Base-by-base conservation (phyloP, 768 basidiomycete genomes). In the Boletus rubropictus region DNA sequence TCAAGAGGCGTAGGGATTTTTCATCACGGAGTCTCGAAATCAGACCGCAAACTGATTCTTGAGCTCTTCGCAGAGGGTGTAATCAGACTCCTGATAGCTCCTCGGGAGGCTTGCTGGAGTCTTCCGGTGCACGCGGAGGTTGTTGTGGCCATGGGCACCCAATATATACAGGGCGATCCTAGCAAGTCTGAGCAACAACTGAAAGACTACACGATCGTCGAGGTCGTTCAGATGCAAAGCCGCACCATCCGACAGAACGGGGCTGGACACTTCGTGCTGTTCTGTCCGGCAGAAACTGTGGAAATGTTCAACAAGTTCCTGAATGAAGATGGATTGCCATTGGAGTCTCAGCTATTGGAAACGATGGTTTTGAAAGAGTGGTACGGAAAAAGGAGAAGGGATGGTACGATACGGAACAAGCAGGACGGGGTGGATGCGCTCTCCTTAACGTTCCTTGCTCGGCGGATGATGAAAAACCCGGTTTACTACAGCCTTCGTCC, bases 131-230 rank as follows among this genome's bases (percentile, higher is more conserved):
- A 83, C 43, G 89, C 89, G 1, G 75, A 78, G 7, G 79, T 79
- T 6, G 94, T 98, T 14, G 72, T 98, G 31, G 84, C 91, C 37
- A 86, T 98, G 85, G 88, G 91, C 15, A 90, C 94, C 4, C 96
- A 99, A 64, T 95, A 89, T 64, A 64, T 83, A 21, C 71, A 79
- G 46, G 55, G 73, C 7, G 70, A 73, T 33, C 65, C 62, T 31
- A 72, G 70, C 44, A 73, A 69, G 12, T 60, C 71, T 8, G 81
- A 84, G 50, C 80, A 86, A 20, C 83, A 86, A 56, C 62, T 95
- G 41, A 75, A 76, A 36, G 91, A 93, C 61, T 98, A 98, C 64
- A 71, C 72, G 0, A 69, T 95, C 31, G 73, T 79, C 17, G 93
- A 98, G 56, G 67, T 99, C 29, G 81, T 88, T 42, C 82, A 81